These are phyloP conservation scores for Lentinula novae-zelandiae DNA, from an alignment of 1,284 basidiomycete genomes.

Conservation along the genomic window DNA sequence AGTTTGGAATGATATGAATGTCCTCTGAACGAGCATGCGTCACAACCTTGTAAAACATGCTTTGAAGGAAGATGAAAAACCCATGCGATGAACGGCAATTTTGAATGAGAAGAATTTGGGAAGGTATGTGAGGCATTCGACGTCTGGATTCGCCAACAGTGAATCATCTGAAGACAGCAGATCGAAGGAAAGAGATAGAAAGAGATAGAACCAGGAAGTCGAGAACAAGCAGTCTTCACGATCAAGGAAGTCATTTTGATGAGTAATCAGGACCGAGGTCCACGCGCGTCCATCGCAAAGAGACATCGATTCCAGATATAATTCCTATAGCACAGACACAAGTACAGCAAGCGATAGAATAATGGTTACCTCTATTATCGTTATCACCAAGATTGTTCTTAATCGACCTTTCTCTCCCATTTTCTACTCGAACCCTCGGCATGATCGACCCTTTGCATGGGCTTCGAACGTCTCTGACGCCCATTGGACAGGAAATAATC, in stretches of 20 bases:
- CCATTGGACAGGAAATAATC: constrained; percentile 3
- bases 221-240: background rate
- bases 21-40: background rate
- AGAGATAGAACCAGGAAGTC: background rate
- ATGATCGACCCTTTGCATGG: background rate
- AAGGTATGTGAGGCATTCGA: background rate
- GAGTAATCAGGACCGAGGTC: background rate
- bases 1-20: background rate
- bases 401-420: constrained; percentile 6
- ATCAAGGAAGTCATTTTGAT: background rate
- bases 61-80: background rate
- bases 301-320: background rate
- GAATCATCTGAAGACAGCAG: background rate
- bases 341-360: background rate
- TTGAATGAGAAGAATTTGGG: background rate
- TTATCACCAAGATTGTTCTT: background rate
- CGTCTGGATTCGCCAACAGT: background rate
- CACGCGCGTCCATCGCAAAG: background rate
- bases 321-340: background rate
- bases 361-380: background rate
- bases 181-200: background rate
- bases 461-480: background rate
- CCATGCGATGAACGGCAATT: background rate
- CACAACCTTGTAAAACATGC: background rate
- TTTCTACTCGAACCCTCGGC: constrained; percentile 4